Percentiles rank a stretch among this genome's conserved stretches.
phyloP scores from a whole-genome alignment of 108 stramenopile species.

The Skeletonema potamos region DNA sequence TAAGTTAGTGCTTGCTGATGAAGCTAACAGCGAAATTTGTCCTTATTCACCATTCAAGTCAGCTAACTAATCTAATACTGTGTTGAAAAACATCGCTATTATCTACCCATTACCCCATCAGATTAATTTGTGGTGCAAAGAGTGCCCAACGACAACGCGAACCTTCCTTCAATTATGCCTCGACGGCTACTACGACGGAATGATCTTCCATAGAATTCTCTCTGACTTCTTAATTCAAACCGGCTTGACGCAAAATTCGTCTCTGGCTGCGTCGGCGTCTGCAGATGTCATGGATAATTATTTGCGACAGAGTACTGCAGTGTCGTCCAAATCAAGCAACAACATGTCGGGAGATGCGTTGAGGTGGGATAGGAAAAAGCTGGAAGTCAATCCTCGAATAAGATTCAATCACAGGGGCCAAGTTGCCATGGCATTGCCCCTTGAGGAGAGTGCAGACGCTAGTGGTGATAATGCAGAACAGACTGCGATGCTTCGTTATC shows the following conservation, averaged over 20 bases:
- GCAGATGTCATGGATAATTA: constrained; percentile 54
- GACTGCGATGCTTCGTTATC: constrained; percentile 71
- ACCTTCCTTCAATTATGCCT: constrained; percentile 92
- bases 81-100: too few species aligned
- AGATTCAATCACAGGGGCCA: constrained; percentile 93
- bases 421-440: constrained; percentile 88
- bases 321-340: neutral
- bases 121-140: constrained; percentile 91
- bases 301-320: constrained; percentile 27
- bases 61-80: too few species aligned
- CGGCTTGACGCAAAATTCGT: constrained; percentile 52
- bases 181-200: constrained; percentile 82
- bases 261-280: neutral
- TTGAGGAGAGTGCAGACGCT: constrained; percentile 17
- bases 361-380: constrained; percentile 61
- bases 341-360: constrained; percentile 14
- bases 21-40: too few species aligned
- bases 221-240: constrained; percentile 90
- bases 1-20: too few species aligned
- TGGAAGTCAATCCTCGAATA: constrained; percentile 87
- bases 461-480: constrained; percentile 30
- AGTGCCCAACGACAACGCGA: constrained; percentile 86
- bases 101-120: too few species aligned
- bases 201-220: constrained; percentile 87
- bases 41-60: too few species aligned